phyloP scores from a whole-genome alignment of 2,329 filamentous ascomycete species.

The Rasamsonia emersonii region DNA sequence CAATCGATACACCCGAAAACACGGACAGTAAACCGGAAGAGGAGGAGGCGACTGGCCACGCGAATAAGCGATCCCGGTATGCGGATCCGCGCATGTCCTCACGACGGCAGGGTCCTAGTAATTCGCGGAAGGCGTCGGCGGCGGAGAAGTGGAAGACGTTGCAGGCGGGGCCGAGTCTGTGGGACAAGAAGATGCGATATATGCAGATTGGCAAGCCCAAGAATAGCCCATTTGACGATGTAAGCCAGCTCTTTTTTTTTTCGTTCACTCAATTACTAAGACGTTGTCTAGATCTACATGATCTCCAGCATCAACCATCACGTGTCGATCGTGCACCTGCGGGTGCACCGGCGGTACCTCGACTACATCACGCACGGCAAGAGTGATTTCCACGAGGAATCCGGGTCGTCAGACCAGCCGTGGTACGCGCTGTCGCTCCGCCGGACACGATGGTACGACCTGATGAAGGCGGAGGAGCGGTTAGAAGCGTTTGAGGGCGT shows the following conservation, averaged over 20 bases:
- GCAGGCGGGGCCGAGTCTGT: constrained; percentile 42
- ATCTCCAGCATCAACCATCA: constrained; percentile 56
- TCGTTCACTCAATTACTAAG: constrained; percentile 20
- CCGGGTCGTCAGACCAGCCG: constrained; percentile 20
- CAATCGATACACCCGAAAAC: constrained; percentile 20
- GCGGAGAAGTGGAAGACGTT: constrained; percentile 47
- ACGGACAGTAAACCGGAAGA: constrained; percentile 19
- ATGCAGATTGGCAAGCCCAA: constrained; percentile 47
- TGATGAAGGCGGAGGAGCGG: constrained; percentile 47
- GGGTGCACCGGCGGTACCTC: constrained; percentile 48
- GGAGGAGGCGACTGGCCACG: constrained; percentile 19
- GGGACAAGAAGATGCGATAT: constrained; percentile 50
- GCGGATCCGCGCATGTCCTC: constrained; percentile 24
- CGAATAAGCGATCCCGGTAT: constrained; percentile 31
- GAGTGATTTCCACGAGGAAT: constrained; percentile 16
- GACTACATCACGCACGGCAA: constrained; percentile 44
- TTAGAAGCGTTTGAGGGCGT: constrained; percentile 48
- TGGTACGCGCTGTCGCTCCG: constrained; percentile 48
- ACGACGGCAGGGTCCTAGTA: constrained; percentile 23
- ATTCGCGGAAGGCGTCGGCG: constrained; percentile 35
- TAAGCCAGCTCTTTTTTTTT: constrained; percentile 26
- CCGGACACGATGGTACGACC: constrained; percentile 51
- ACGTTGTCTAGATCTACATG: constrained; percentile 46
- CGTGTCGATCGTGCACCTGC: constrained; percentile 50
- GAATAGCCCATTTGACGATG: constrained; percentile 44